These are phyloP conservation scores for Rhizopogon vulgaris DNA, from an alignment of 768 basidiomycete genomes.

Conservation along the genomic window DNA sequence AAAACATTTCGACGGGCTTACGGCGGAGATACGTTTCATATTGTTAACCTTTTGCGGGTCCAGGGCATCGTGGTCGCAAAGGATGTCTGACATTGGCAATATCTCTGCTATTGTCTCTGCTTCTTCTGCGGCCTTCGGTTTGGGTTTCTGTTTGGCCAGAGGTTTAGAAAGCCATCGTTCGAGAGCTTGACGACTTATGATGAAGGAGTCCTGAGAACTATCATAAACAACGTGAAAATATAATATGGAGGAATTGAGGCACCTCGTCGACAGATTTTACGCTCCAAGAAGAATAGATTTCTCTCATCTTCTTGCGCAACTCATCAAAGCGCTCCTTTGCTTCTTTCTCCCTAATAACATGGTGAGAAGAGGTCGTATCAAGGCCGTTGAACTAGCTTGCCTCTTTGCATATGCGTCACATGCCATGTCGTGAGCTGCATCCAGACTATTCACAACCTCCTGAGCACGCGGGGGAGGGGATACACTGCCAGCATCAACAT, in stretches of 20 bases:
- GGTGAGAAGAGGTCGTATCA: constrained; percentile 3
- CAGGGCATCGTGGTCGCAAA: constrained; percentile 57
- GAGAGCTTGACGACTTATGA: constrained; percentile 57
- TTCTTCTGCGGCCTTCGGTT: constrained; percentile 11
- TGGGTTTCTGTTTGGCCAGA: constrained; percentile 15
- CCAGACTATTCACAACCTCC: constrained; percentile 47
- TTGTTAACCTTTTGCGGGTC: constrained; percentile 52
- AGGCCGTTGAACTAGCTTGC: constrained; percentile 29
- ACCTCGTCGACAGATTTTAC: constrained; percentile 44
- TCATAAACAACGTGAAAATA: neutral
- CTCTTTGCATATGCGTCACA: constrained; percentile 43
- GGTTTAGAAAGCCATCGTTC: constrained; percentile 52
- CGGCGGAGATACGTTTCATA: constrained; percentile 66
- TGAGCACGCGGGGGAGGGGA: constrained; percentile 51
- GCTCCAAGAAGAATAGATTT: constrained; percentile 62
- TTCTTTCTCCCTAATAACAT: constrained; percentile 34
- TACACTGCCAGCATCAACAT: constrained; percentile 17
- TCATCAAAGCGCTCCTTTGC: constrained; percentile 41
- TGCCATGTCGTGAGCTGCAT: constrained; percentile 47
- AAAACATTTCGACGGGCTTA: constrained; percentile 19
- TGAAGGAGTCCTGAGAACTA: constrained; percentile 42
- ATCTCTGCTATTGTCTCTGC: constrained; percentile 15
- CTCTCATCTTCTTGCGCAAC: constrained; percentile 46
- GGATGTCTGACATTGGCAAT: constrained; percentile 37
- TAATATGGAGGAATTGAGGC: constrained; percentile 4